Evolutionary conservation across 2,329 filamentous ascomycete species (phyloP).

Genomic region (Catunica adiposa): DNA sequence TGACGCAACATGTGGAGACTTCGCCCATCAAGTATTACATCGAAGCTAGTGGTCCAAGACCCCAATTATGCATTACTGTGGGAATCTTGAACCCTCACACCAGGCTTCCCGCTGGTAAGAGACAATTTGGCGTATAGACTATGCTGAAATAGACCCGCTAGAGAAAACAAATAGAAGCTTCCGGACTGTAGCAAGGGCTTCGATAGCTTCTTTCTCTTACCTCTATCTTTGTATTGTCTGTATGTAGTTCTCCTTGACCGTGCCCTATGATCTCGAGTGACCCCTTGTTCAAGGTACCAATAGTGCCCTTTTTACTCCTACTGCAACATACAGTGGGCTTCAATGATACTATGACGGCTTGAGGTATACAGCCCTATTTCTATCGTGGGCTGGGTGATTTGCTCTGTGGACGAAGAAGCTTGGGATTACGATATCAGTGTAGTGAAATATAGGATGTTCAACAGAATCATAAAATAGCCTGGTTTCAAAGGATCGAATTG

Average conservation of each 20-base stretch:
- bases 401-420: background rate
- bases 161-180: background rate
- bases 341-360: background rate
- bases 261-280: background rate
- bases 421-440: background rate
- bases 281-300: background rate
- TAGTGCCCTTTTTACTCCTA: background rate
- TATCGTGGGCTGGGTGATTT: background rate
- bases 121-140: background rate
- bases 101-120: background rate
- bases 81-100: background rate
- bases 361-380: background rate
- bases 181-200: background rate
- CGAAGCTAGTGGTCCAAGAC: background rate
- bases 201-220: background rate
- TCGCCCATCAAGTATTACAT: background rate
- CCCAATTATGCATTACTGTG: background rate
- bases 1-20: background rate
- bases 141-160: background rate
- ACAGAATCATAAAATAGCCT: no score
- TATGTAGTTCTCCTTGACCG: background rate
- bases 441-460: background rate
- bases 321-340: background rate
- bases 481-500: no score
- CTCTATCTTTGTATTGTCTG: background rate